phyloP scores from a whole-genome alignment of 352 stramenopile species.

The Lagenidium sp. region DNA sequence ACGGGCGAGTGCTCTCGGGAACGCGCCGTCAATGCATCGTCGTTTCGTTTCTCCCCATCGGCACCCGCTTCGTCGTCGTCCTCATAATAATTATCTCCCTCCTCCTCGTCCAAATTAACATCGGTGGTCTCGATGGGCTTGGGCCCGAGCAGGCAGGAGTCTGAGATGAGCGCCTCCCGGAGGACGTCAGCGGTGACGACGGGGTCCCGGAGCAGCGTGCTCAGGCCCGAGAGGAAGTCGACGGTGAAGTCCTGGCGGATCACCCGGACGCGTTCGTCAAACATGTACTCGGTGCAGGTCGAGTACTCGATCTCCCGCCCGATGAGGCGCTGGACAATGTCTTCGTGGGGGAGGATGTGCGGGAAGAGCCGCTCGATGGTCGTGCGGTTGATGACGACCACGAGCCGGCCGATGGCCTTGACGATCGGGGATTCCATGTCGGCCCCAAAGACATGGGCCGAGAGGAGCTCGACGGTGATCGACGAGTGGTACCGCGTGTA shows the following conservation, averaged over 20 bases:
- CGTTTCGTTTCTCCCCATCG: constrained; percentile 1
- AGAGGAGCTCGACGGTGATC: constrained; percentile 23
- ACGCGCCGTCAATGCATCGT: too few relatives aligned
- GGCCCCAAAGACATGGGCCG: constrained; percentile 30
- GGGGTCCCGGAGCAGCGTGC: constrained; percentile 14
- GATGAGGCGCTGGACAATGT: constrained; percentile 46
- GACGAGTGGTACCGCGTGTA: constrained; percentile 49
- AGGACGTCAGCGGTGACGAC: constrained; percentile 11
- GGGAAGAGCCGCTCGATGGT: constrained; percentile 67
- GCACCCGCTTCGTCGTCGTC: not conserved
- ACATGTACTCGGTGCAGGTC: constrained; percentile 43
- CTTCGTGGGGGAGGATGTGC: constrained; percentile 40
- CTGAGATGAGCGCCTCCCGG: constrained; percentile 1
- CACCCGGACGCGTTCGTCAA: constrained; percentile 37
- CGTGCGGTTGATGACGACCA: constrained; percentile 33
- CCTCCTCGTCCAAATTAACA: not conserved
- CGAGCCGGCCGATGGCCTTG: constrained; percentile 25
- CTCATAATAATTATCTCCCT: not conserved
- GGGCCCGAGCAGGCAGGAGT: constrained; percentile 2
- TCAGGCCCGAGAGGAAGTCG: constrained; percentile 47
- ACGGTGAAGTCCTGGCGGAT: constrained; percentile 41
- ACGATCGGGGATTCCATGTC: constrained; percentile 36
- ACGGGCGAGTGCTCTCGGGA: too few relatives aligned
- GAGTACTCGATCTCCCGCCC: constrained; percentile 38
- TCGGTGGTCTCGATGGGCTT: too few relatives aligned